These are phyloP conservation scores for Bifiguratus adelaidae DNA, from an alignment of 192 early-diverging fungal genomes.

Conservation along the genomic window DNA sequence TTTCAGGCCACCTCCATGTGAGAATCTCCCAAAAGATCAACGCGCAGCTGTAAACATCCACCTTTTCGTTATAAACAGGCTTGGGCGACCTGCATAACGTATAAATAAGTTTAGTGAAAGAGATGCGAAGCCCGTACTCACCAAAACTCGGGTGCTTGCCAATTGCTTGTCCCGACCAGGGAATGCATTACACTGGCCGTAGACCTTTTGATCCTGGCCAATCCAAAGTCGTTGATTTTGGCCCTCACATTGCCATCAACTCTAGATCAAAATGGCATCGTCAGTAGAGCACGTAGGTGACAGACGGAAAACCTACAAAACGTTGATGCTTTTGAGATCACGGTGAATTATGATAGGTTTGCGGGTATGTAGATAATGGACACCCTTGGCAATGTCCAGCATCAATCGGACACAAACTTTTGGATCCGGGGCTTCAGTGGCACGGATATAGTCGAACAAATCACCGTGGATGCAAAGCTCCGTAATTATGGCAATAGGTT, in stretches of 20 bases:
- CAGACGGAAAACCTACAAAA: too few species aligned
- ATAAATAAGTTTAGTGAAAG: neutral
- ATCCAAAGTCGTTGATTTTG: conserved; percentile 45
- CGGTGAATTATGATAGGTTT: conserved; percentile 42
- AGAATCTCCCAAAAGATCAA: conserved; percentile 46
- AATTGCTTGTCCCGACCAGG: conserved; percentile 38
- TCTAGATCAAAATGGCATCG: too few species aligned
- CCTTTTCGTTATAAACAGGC: conserved; percentile 42
- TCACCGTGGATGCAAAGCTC: conserved; percentile 44
- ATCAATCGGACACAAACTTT: neutral
- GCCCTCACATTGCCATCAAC: conserved; percentile 25
- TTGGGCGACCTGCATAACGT: conserved; percentile 15
- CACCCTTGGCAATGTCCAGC: conserved; percentile 35
- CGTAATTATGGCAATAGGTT: conserved; percentile 34
- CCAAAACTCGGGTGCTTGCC: conserved; percentile 49
- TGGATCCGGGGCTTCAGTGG: conserved; percentile 24
- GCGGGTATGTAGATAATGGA: conserved; percentile 38
- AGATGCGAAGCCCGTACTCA: neutral
- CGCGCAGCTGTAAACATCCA: conserved; percentile 43
- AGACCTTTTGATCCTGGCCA: conserved; percentile 35
- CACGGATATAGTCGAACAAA: conserved; percentile 38
- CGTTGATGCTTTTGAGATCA: conserved; percentile 43
- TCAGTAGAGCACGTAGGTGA: too few species aligned
- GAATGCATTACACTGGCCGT: conserved; percentile 40
- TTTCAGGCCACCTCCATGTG: conserved; percentile 29